These are phyloP conservation scores for Ilyonectria robusta DNA, from an alignment of 2,329 filamentous ascomycete genomes.

Conservation along the genomic window DNA sequence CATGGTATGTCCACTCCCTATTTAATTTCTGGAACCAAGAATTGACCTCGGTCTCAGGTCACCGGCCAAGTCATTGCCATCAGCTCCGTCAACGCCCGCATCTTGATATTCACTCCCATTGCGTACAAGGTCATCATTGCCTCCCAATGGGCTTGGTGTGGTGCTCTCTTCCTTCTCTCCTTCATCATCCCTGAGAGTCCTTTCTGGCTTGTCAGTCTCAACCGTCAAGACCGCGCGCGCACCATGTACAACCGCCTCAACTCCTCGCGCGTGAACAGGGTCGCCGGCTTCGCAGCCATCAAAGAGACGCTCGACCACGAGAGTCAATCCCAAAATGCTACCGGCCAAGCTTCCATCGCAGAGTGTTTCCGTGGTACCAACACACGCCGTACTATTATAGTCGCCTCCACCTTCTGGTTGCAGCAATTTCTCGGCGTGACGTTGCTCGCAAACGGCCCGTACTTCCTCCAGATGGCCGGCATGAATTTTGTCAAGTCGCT, in stretches of 20 bases:
- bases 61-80: slow-evolving; percentile 1
- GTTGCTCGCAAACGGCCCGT: background rate
- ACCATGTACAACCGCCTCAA: too few species aligned
- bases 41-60: background rate
- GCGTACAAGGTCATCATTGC: background rate
- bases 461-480: slow-evolving; percentile 7
- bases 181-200: slow-evolving; percentile 1
- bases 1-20: background rate
- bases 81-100: background rate
- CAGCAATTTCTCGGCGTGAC: background rate
- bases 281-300: too few species aligned
- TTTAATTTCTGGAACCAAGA: background rate
- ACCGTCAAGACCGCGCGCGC: too few species aligned
- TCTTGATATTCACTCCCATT: background rate
- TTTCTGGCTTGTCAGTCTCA: too few species aligned
- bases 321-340: background rate
- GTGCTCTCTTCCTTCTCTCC: background rate
- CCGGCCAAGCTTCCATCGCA: background rate
- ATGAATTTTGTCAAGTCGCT: background rate
- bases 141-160: background rate
- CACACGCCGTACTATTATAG: background rate
- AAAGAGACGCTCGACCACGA: background rate
- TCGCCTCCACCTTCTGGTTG: background rate
- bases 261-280: too few species aligned
- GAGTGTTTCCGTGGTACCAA: slow-evolving; percentile 1